Base-by-base conservation (phyloP, 1,139 yeast genomes). In the Suhomyces coccinellae region DNA sequence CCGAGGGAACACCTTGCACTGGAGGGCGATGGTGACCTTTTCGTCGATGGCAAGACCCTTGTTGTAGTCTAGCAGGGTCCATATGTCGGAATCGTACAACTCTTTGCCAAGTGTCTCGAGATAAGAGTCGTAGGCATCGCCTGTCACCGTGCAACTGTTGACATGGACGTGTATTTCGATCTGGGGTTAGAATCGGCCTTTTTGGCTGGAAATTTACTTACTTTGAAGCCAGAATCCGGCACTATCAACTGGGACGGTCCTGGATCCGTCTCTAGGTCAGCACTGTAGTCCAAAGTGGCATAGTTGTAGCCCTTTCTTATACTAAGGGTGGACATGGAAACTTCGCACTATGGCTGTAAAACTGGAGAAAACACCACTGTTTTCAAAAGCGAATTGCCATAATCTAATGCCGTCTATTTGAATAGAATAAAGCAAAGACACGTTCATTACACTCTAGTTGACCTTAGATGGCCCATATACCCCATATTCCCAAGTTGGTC, bases 1-100 rank as follows among this genome's bases (percentile, higher is more conserved):
- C 14, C 59, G 52, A 9, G 51, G 48, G 38, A 62, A 59, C 26
- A 56, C 48, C 14, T 50, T 45, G 49, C 71, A 66, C 13, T 52
- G 52, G 10, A 66, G 53, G 3, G 38, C 39, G 12, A 66, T 40
- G 6, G 47, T 33, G 13, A 48, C 36, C n/a, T 43, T 46, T 4
- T 46, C 48, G 1, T 46, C 47, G 9, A 58, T 33, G n/a, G 50
- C 40, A 5, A 59, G 38, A 14, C 40, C 40, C 2, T 51, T 24
- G 3, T 47, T 45, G 40, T 60, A 64, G 6, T 47, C 57, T 3
- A 62, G 47, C 9, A 48, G 36, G 9, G 44, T 29, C 67, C 67
- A 65, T 30, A 57, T 36, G 3, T 41, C 33, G 10, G 55, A 36
- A 9, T 45, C 34, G 10, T 26, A 8, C 37, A 56, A 29, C 27